Conservation (phyloP, 305 asterid genomes). For the Solanum chacoense region DNA sequence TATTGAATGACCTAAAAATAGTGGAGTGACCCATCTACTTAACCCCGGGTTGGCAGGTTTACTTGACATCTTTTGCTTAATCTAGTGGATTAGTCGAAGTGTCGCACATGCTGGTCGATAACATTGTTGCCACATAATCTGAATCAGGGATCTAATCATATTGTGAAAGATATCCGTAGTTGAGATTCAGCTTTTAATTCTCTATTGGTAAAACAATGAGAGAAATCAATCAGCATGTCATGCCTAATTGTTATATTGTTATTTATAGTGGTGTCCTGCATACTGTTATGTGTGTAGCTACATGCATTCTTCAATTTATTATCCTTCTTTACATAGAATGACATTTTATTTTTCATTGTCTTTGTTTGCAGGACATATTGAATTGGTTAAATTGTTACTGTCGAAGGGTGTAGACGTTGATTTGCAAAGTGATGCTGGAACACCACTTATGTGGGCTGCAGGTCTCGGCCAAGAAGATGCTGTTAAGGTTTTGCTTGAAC, state of each 20-base stretch:
- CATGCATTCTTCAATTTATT: not conserved
- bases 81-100: too few species aligned
- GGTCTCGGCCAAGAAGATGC: conserved; percentile 81
- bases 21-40: not conserved
- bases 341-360: conserved; percentile 7
- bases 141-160: not conserved
- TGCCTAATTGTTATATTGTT: not conserved
- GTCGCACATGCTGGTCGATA: too few species aligned
- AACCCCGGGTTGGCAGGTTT: not conserved
- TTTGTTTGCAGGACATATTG: conserved; percentile 53
- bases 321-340: not conserved
- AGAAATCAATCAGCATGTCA: not conserved
- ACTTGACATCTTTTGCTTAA: too few species aligned
- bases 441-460: conserved; percentile 95
- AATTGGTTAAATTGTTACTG: conserved; percentile 52
- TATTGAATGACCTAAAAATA: too few species aligned
- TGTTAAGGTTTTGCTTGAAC: conserved; percentile 65
- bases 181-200: not conserved
- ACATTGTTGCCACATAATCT: not conserved
- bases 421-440: conserved; percentile 79
- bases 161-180: not conserved
- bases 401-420: conserved; percentile 57
- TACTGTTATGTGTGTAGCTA: not conserved
- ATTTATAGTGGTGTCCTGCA: not conserved
- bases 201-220: not conserved